Conservation (phyloP, 495 filamentous ascomycete species). For the Amniculicola lignicola region DNA sequence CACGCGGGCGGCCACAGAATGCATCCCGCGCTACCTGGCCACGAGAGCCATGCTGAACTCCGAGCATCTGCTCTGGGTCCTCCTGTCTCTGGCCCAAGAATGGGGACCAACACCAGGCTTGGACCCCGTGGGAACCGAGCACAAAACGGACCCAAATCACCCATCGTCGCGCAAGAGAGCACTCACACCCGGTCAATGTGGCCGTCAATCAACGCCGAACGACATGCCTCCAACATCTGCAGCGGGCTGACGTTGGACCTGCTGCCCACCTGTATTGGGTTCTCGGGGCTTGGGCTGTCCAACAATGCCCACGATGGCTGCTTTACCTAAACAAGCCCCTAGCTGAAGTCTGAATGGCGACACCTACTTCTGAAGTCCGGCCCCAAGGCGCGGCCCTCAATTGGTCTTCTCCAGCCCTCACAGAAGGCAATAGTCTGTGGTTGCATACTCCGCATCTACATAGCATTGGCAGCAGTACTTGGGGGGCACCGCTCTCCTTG, state of each 20-base stretch:
- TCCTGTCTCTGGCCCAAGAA: neutral
- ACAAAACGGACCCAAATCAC: no score
- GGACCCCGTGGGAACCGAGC: no score
- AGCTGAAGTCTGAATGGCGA: constrained; percentile 11
- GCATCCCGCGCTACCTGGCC: neutral
- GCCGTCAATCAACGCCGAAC: neutral
- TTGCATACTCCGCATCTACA: no score
- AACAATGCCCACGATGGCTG: neutral
- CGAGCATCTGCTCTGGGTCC: no score
- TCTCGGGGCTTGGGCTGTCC: neutral
- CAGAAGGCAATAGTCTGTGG: no score
- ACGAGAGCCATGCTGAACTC: no score
- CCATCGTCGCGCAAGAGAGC: no score
- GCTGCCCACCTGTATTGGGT: constrained; percentile 7
- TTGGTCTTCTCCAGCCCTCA: no score
- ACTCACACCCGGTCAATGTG: constrained; percentile 1
- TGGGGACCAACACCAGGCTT: no score
- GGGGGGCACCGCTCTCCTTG: no score
- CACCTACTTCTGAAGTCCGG: neutral
- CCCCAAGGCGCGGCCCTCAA: neutral
- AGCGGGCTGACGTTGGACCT: constrained; percentile 31
- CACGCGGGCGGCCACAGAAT: neutral
- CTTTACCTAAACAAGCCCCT: neutral
- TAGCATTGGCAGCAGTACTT: no score
- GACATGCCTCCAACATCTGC: neutral